Base-by-base conservation (phyloP, 1,284 basidiomycete genomes). In the Paramarasmius palmivorus region DNA sequence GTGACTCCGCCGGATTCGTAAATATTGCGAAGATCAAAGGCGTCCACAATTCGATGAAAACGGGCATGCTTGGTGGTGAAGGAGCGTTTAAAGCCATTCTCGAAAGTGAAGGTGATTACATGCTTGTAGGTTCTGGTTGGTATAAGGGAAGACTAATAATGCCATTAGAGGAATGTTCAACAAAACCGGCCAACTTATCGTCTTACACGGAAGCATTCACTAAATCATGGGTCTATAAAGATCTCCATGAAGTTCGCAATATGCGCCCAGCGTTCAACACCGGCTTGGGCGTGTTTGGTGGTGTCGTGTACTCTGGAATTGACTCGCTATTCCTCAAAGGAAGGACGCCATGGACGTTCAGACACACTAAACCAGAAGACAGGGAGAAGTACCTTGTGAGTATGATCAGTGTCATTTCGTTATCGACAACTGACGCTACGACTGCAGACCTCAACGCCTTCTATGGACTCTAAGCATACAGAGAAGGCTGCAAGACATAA, bases 31-130 rank as follows among this genome's bases (percentile, higher is more conserved):
- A 98, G 76, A 99, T 99, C 74, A 99, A 99, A 71, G 96, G 96
- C n/a, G 97, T 95, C 0, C 97, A 99, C 71, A 98, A 96, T 57
- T 95, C 96, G n/a, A 98, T 99, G 96, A 97, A 98, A 78, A 93
- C 90, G 41, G 96, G 96, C 19, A 98, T 98, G 88, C 78, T 98
- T 19, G 96, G 95, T 34, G 97, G 93, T 2, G 96, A 99, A 69
- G 80, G 90, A 0, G 92, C 92, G 0, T 93, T 82, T 62, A 79
- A 87, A 7, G 83, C 83, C 1, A 72, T 95, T 42, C 61, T 69
- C 53, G 17, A 34, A 19, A 44, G 49, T 26, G 32, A 47, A 44
- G 39, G 46, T 32, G n/a, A 23, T 25, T 37, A 20, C 8, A 51
- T 14, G 19, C 22, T 25, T 10, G 25, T 47, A n/a, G 34, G n/a